Evolutionary conservation across 768 basidiomycete species (phyloP), one percentile per base, ranked within the genome.

Genomic region (Leccinum broughii): DNA sequence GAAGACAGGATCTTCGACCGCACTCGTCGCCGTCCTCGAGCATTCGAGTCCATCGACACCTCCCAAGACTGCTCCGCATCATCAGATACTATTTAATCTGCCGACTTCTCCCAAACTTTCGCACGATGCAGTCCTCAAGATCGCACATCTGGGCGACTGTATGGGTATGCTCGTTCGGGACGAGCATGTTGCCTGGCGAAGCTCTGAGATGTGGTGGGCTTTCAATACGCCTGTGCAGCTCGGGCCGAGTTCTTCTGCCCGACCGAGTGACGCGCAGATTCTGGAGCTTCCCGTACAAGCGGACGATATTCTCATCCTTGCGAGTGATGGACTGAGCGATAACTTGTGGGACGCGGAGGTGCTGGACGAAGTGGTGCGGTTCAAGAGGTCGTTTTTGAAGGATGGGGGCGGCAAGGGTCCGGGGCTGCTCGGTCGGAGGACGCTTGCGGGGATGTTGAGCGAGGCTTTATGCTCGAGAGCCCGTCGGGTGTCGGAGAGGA

Each of bases 141-240:
- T 95, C 26, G 93, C 92, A 0, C 91, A 94, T 65, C 73, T 95
- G 8, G 93, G 93, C 9, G 93, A 95, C 68, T 93, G 93, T 70
- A 89, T 90, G 83, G 87, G 88, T 24, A 89, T 92, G 82, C 81
- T 97, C 22, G 85, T 98, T 20, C 85, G 95, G 3, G 87, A 83
- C 6, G 84, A 89, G 50, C 79, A 85, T 56, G 86, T 97, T 49
- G 84, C 86, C 2, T 97, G 93, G 87, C 81, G 94, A 34, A 90
- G 87, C 53, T 85, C 91, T 48, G 95, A 97, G 74, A 95, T 96
- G 92, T 95, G 94, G 85, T 94, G 93, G 83, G 83, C 81, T 14
- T 87, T 87, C 72, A 87, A 87, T 65, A 83, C 81, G n/a, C 86
- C 85, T 0, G 77, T 81, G 30, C 86, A 87, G 66, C 84, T 89